These are phyloP conservation scores for Clonostachys byssicola DNA, from an alignment of 2,329 filamentous ascomycete species.

Conservation along the genomic window DNA sequence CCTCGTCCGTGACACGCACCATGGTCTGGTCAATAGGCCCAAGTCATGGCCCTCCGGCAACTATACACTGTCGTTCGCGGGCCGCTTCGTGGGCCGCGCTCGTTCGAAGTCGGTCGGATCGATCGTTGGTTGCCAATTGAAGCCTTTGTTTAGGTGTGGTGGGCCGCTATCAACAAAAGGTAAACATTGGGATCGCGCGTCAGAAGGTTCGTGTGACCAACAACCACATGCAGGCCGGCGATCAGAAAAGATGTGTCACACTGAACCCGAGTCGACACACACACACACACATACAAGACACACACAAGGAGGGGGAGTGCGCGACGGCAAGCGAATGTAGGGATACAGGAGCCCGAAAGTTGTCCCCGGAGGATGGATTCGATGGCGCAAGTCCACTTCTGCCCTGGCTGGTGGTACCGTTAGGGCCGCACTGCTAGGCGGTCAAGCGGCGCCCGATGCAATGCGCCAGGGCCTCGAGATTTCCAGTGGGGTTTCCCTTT, in stretches of 20 bases:
- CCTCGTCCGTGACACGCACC: slow-evolving; percentile 77
- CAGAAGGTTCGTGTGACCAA: not conserved
- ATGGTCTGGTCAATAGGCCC: slow-evolving; percentile 48
- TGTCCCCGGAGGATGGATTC: no score
- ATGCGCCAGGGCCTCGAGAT: no score
- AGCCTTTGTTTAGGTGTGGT: not conserved
- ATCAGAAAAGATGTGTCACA: not conserved
- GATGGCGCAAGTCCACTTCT: no score
- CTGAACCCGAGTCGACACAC: no score
- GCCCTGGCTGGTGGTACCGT: no score
- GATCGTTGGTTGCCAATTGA: not conserved
- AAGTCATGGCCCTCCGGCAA: slow-evolving; percentile 12
- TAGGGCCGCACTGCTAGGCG: no score
- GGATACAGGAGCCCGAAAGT: no score
- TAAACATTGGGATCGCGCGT: not conserved
- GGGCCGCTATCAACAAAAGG: not conserved
- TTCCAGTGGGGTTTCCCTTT: no score
- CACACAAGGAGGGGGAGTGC: no score
- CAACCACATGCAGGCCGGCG: no score
- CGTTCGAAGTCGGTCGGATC: not conserved
- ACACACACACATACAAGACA: not conserved
- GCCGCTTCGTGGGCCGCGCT: not conserved
- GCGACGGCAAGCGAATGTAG: no score
- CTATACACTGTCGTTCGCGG: not conserved
- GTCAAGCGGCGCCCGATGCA: no score